A percentile compares a stretch with the other conserved stretches of the same genome.
Conservation (phyloP, 2,329 filamentous ascomycete genomes). For the Pseudocercospora macadamiae region DNA sequence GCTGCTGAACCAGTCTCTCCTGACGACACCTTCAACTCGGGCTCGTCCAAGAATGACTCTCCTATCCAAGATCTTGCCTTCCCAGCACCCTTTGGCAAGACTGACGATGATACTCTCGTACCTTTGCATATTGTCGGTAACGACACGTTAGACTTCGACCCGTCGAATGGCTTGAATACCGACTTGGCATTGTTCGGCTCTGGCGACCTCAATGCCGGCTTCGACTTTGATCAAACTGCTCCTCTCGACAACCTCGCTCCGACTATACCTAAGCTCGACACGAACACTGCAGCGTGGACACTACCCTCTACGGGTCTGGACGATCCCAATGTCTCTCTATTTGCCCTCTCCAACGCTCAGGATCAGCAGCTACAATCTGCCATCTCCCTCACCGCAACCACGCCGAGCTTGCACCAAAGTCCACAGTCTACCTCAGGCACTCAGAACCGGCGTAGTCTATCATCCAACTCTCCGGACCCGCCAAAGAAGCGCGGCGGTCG, state of each 20-base stretch:
- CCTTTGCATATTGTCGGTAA: constrained; percentile 40
- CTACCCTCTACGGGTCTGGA: constrained; percentile 24
- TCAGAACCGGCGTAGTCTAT: constrained; percentile 34
- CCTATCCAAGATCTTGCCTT: constrained; percentile 38
- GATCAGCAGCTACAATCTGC: constrained; percentile 21
- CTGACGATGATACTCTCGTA: constrained; percentile 31
- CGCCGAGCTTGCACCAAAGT: constrained; percentile 35
- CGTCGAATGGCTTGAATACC: constrained; percentile 19
- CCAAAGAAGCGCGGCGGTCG: constrained; percentile 40
- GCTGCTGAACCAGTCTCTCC: constrained; percentile 40
- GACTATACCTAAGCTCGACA: constrained; percentile 30
- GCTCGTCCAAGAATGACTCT: constrained; percentile 40
- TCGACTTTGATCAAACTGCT: constrained; percentile 34
- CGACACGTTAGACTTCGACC: constrained; percentile 33
- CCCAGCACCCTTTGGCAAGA: constrained; percentile 30
- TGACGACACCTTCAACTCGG: constrained; percentile 39
- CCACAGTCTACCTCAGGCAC: constrained; percentile 32
- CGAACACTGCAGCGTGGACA: constrained; percentile 30
- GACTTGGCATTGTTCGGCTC: constrained; percentile 33
- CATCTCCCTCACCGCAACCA: constrained; percentile 23
- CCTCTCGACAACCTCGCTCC: constrained; percentile 23
- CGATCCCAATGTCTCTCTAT: constrained; percentile 25
- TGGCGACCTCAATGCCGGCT: constrained; percentile 29
- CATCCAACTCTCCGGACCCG: constrained; percentile 37
- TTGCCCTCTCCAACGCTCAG: constrained; percentile 30